Conservation (phyloP, 1,139 yeast genomes). For the Suhomyces panamericanus region DNA sequence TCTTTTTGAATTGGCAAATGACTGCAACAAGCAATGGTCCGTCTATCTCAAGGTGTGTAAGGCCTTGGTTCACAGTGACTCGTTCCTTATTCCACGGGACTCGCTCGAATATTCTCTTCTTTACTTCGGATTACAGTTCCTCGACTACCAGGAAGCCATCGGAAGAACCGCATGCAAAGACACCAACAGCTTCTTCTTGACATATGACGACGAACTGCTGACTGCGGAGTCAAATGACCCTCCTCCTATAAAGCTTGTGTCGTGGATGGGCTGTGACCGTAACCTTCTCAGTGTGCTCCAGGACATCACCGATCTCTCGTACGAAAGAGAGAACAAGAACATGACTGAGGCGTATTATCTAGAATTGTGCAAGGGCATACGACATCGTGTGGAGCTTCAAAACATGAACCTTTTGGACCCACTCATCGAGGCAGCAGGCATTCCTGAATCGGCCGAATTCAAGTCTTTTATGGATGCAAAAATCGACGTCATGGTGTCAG, state of each 20-base stretch:
- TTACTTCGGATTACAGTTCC: conserved; percentile 29
- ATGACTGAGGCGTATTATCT: conserved; percentile 21
- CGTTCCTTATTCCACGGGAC: conserved; percentile 18
- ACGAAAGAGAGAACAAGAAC: conserved; percentile 20
- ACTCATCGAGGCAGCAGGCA: conserved; percentile 9
- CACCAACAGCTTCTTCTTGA: conserved; percentile 25
- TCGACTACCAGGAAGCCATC: conserved; percentile 33
- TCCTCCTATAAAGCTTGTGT: conserved; percentile 15
- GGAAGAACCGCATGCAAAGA: conserved; percentile 38
- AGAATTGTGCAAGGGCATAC: conserved; percentile 8
- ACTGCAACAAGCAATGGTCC: conserved; percentile 30
- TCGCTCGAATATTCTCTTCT: conserved; percentile 25
- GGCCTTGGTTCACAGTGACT: conserved; percentile 18
- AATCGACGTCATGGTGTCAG: conserved; percentile 12
- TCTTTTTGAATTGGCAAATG: conserved; percentile 31
- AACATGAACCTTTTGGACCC: conserved; percentile 16
- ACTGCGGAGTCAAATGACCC: neutral
- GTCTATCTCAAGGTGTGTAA: conserved; percentile 25
- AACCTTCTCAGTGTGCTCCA: conserved; percentile 28
- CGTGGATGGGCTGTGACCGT: conserved; percentile 34
- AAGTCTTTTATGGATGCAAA: conserved; percentile 13
- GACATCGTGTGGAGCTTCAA: conserved; percentile 12
- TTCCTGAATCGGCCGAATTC: conserved; percentile 3
- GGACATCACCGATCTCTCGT: conserved; percentile 38
- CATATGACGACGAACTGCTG: conserved; percentile 15